phyloP scores from a whole-genome alignment of 2,329 filamentous ascomycete genomes.

The Plectosphaerella cucumerina region DNA sequence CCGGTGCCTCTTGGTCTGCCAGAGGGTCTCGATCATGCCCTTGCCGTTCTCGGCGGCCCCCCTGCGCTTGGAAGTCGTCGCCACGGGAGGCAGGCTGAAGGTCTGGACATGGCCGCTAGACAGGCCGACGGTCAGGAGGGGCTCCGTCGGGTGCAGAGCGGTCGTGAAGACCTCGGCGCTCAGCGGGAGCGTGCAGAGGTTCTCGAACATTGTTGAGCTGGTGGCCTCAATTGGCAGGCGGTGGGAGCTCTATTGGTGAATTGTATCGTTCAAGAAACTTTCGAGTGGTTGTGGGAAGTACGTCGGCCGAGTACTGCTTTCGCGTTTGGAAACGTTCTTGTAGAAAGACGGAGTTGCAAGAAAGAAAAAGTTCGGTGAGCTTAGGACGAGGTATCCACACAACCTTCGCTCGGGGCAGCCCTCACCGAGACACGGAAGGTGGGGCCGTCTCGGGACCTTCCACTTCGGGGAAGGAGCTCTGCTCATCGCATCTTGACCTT shows the following conservation, averaged over 20 bases:
- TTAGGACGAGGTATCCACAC: too few species aligned
- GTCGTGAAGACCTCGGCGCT: conserved; percentile 84
- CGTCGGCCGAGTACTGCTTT: too few species aligned
- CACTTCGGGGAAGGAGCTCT: too few species aligned
- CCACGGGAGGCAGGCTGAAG: conserved; percentile 62
- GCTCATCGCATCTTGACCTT: too few species aligned
- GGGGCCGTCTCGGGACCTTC: too few species aligned
- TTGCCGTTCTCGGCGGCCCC: conserved; percentile 41
- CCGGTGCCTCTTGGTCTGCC: conserved; percentile 88
- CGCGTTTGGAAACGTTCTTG: too few species aligned
- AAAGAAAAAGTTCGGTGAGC: neutral
- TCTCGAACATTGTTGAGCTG: conserved; percentile 69
- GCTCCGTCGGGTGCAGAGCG: conserved; percentile 78
- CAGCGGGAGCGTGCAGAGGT: conserved; percentile 84
- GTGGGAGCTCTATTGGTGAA: too few species aligned
- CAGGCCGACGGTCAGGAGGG: conserved; percentile 81
- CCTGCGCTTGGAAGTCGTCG: conserved; percentile 22
- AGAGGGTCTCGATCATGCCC: conserved; percentile 74
- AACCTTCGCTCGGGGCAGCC: too few species aligned
- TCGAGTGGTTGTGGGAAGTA: too few species aligned
- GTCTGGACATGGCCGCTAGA: conserved; percentile 82
- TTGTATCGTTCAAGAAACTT: too few species aligned
- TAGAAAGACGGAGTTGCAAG: neutral
- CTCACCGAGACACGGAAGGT: too few species aligned
- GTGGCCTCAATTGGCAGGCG: too few species aligned